These are phyloP conservation scores for Cutaneotrichosporon daszewskae DNA, from an alignment of 1,284 basidiomycete species.

Conservation along the genomic window DNA sequence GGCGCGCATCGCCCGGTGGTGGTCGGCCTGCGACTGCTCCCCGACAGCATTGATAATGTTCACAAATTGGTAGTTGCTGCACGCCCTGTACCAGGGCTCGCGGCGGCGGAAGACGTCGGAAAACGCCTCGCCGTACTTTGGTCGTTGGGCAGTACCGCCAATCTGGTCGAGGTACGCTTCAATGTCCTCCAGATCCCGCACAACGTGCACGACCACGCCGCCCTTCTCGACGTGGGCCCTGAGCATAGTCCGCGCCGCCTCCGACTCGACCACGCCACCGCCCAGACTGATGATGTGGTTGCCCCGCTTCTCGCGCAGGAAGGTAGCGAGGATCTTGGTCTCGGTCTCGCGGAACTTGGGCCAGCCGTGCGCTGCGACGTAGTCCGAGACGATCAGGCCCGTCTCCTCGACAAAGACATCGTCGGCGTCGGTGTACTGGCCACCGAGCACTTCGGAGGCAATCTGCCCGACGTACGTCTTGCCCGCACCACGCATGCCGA, in stretches of 20 bases:
- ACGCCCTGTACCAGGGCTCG: constrained; percentile 81
- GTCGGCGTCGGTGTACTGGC: constrained; percentile 85
- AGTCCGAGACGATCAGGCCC: constrained; percentile 63
- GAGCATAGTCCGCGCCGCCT: constrained; percentile 65
- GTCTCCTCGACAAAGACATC: constrained; percentile 65
- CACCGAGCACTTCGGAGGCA: constrained; percentile 66
- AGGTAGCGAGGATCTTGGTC: constrained; percentile 56
- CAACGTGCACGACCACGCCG: constrained; percentile 67
- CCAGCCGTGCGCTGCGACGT: constrained; percentile 73
- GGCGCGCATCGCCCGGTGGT: constrained; percentile 35
- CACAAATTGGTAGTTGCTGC: constrained; percentile 76
- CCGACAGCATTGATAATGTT: constrained; percentile 53
- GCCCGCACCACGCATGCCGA: constrained; percentile 96
- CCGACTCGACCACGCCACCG: constrained; percentile 86
- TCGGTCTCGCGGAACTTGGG: constrained; percentile 65
- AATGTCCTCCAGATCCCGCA: constrained; percentile 64
- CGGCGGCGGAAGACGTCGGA: constrained; percentile 76
- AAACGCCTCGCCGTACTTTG: constrained; percentile 78
- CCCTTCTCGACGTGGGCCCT: constrained; percentile 59
- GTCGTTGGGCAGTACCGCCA: constrained; percentile 61
- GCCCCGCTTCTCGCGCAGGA: constrained; percentile 57
- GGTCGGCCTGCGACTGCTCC: constrained; percentile 31
- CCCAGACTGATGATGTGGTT: constrained; percentile 84
- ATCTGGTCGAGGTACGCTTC: constrained; percentile 66
- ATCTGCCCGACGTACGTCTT: constrained; percentile 84